Evolutionary conservation across 2,329 filamentous ascomycete genomes (phyloP), one percentile per base, ranked within the genome.

Genomic region (Trichoderma atrobrunneum): DNA sequence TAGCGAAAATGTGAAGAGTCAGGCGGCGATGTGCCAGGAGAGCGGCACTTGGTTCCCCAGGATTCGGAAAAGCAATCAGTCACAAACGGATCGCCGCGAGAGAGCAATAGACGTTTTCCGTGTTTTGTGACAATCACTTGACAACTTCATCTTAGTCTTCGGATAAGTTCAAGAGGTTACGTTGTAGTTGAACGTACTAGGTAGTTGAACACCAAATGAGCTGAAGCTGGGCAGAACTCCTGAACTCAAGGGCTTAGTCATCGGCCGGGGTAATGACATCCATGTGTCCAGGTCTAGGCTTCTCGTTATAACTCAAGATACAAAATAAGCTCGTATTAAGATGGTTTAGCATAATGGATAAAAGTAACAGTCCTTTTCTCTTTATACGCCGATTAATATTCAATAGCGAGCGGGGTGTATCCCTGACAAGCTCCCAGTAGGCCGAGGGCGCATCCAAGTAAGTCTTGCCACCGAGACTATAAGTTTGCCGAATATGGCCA

Each of bases 31-130:
- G 61, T 30, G 28, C 26, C 48, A 34, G 26, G 26, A 51, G 26
- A 12, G 39, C n/a, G 43, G 39, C 21, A 48, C 61, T 48, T 63
- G 24, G 26, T 21, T 57, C 34, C 61, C 61, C 61, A 48, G 10
- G 48, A 65, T 18, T 56, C 63, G 63, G 63, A 65, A 65, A 65
- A 65, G 63, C 63, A 65, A 32, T n/a, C 28, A 56, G 63, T 54
- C 21, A 18, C 32, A 26, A 11, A 16, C 18, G 36, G 39, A 30
- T 51, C 48, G 48, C 21, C 48, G 12, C n/a, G 21, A 54, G 11
- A 54, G 7, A 54, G 34, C n/a, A n/a, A 54, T 18, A 65, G 12
- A 48, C 28, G 63, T 54, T 26, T 54, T 54, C 63, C 63, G 63
- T 56, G 28, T 34, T 56, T 30, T 11, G 18, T 51, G 48, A 34